phyloP scores from a whole-genome alignment of 139 green algal species.

The Nannochloris sp. region DNA sequence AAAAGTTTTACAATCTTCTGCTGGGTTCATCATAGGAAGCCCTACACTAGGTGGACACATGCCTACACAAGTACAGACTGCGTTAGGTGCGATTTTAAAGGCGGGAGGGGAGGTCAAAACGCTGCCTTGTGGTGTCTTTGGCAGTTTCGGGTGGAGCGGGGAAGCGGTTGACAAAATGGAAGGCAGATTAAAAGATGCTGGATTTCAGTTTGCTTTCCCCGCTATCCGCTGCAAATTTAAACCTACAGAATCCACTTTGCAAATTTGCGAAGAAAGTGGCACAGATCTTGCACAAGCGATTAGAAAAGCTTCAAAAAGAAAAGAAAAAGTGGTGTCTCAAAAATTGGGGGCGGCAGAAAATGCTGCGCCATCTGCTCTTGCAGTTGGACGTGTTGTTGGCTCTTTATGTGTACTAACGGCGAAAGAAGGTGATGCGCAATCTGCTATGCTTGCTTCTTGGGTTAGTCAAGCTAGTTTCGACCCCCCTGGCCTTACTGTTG shows the following conservation, averaged over 20 bases:
- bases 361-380: conserved; percentile 51
- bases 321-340: not conserved
- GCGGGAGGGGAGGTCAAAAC: conserved; percentile 33
- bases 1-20: conserved; percentile 37
- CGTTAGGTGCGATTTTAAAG: conserved; percentile 77
- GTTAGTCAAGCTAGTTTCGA: conserved; percentile 83
- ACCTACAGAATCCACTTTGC: conserved; percentile 65
- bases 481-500: conserved; percentile 83
- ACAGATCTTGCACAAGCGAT: conserved; percentile 77
- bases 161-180: conserved; percentile 87
- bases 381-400: conserved; percentile 84
- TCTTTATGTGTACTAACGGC: conserved; percentile 83
- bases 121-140: conserved; percentile 90
- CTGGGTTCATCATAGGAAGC: conserved; percentile 86
- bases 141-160: conserved; percentile 91
- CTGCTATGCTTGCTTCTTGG: conserved; percentile 91
- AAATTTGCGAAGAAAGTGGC: conserved; percentile 82
- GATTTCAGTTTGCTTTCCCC: conserved; percentile 84
- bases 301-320: conserved; percentile 39
- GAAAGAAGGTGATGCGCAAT: conserved; percentile 63
- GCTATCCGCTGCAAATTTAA: conserved; percentile 92
- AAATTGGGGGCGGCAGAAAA: conserved; percentile 28
- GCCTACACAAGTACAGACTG: conserved; percentile 75
- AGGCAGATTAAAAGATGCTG: conserved; percentile 60
- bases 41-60: conserved; percentile 94